Conservation (phyloP, 2,329 filamentous ascomycete genomes). For the Aureobasidium sp. region DNA sequence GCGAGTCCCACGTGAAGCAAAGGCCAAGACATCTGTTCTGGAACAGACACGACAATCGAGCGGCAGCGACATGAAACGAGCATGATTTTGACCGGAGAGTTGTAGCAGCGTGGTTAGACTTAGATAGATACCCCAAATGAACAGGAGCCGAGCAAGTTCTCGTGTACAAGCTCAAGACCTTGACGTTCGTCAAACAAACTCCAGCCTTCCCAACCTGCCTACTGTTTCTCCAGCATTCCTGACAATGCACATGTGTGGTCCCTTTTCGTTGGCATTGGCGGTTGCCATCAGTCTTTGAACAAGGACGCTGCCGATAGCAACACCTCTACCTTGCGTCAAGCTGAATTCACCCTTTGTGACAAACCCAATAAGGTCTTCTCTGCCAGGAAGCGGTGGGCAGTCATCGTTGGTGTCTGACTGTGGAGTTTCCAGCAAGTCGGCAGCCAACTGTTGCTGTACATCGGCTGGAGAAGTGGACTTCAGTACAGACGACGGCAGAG, state of each 20-base stretch:
- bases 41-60: background rate
- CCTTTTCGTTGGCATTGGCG: slow-evolving; percentile 19
- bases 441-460: slow-evolving; percentile 34
- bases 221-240: slow-evolving; percentile 70
- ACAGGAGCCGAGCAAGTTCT: background rate
- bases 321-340: slow-evolving; percentile 64
- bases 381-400: slow-evolving; percentile 57
- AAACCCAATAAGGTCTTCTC: slow-evolving; percentile 76
- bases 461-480: slow-evolving; percentile 6
- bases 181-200: slow-evolving; percentile 39
- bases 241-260: slow-evolving; percentile 62
- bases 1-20: background rate
- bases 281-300: slow-evolving; percentile 23
- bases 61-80: background rate
- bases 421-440: slow-evolving; percentile 32
- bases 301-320: slow-evolving; percentile 64
- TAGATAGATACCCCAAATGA: background rate
- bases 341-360: slow-evolving; percentile 81
- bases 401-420: slow-evolving; percentile 13
- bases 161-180: no score
- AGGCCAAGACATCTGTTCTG: no score
- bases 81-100: no score
- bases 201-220: slow-evolving; percentile 74
- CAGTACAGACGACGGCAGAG: slow-evolving; percentile 12
- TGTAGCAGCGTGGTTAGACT: background rate